Conservation (phyloP, 2,329 filamentous ascomycete genomes). For the Acrocalymma vagum region DNA sequence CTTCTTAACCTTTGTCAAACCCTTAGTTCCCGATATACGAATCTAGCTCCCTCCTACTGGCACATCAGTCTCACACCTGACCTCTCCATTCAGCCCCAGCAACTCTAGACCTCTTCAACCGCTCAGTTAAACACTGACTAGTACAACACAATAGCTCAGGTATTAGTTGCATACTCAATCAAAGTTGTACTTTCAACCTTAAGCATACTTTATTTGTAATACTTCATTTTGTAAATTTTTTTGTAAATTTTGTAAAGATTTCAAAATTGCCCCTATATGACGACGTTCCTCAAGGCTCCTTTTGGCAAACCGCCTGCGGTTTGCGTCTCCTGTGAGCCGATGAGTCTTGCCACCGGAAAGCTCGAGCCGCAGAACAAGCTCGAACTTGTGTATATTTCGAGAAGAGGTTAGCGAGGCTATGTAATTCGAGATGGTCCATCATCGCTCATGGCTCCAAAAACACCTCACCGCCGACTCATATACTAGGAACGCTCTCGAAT, state of each 20-base stretch:
- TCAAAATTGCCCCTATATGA: constrained; percentile 6
- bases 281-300: constrained; percentile 9
- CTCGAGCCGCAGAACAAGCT: too few relatives aligned
- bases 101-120: constrained; percentile 6
- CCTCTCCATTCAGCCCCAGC: constrained; percentile 5
- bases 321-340: constrained; percentile 7
- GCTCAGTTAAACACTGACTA: constrained; percentile 3
- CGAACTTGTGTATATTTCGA: too few relatives aligned
- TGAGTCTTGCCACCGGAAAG: too few relatives aligned
- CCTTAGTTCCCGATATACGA: constrained; percentile 4
- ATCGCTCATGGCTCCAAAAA: too few relatives aligned
- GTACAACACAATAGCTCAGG: constrained; percentile 4
- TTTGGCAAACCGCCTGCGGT: constrained; percentile 8
- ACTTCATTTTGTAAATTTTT: too few relatives aligned
- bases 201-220: constrained; percentile 1
- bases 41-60: constrained; percentile 4
- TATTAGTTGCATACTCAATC: constrained; percentile 5
- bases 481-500: too few relatives aligned
- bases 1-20: constrained; percentile 7
- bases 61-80: constrained; percentile 4
- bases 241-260: too few relatives aligned
- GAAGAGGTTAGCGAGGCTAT: too few relatives aligned
- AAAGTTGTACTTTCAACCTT: constrained; percentile 6
- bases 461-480: too few relatives aligned
- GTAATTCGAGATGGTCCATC: too few relatives aligned